These are phyloP conservation scores for Vitis cinerea DNA, from an alignment of 164 flowering plant species.

Conservation along the genomic window DNA sequence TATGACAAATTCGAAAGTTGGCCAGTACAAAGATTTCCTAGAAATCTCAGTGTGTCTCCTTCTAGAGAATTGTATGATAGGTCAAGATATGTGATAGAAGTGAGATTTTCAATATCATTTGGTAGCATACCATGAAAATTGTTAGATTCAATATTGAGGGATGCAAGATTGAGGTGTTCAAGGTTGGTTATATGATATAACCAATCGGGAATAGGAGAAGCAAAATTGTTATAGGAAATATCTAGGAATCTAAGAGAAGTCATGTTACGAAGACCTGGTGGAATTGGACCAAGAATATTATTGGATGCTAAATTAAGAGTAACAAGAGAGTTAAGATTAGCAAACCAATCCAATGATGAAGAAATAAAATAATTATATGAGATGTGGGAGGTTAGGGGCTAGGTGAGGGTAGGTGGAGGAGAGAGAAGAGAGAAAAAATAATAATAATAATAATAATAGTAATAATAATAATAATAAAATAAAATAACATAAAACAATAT, in stretches of 20 bases:
- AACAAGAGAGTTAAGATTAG: background rate
- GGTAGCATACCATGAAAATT: background rate
- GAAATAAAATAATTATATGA: background rate
- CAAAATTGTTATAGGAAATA: too few relatives aligned
- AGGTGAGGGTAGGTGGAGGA: too few relatives aligned
- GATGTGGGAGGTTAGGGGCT: too few relatives aligned
- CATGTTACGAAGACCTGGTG: background rate
- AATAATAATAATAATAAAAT: too few relatives aligned
- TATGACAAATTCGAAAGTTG: too few relatives aligned
- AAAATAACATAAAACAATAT: too few relatives aligned
- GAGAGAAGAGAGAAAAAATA: too few relatives aligned
- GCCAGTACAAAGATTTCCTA: constrained; percentile 1
- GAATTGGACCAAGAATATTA: background rate
- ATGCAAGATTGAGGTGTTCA: background rate
- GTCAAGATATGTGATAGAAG: background rate
- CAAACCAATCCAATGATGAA: background rate
- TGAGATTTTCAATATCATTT: background rate
- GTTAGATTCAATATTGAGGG: background rate
- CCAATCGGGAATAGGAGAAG: background rate
- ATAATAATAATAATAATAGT: too few relatives aligned
- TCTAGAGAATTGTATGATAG: constrained; percentile 4
- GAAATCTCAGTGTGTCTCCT: background rate
- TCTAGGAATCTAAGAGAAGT: too few relatives aligned
- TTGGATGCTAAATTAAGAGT: constrained; percentile 2
- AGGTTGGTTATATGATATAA: background rate